Evolutionary conservation across 1,284 basidiomycete genomes (phyloP).

Genomic region (Apiotrichum sp.): DNA sequence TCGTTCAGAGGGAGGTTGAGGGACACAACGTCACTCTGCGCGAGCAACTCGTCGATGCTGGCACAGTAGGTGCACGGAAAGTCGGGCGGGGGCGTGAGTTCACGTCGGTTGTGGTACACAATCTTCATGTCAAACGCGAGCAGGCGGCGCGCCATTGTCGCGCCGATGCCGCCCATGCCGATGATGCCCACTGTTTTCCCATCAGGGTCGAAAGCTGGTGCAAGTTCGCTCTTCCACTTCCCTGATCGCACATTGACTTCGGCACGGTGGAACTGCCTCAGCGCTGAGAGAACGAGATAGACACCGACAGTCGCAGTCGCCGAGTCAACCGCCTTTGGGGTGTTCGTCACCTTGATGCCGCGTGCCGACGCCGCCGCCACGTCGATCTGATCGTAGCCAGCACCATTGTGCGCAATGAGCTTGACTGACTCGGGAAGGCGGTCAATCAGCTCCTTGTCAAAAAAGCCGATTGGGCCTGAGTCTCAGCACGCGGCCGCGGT

Average conservation of each 20-base stretch:
- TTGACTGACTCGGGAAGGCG: constrained; percentile 62
- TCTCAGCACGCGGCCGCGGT: constrained; percentile 59
- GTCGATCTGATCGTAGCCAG: constrained; percentile 83
- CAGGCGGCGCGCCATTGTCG: constrained; percentile 41
- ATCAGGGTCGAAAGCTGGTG: constrained; percentile 65
- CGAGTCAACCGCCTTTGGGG: constrained; percentile 83
- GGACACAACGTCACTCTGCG: constrained; percentile 66
- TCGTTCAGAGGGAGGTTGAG: constrained; percentile 53
- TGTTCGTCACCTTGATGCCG: constrained; percentile 82
- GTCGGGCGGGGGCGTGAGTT: constrained; percentile 55
- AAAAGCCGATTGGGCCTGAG: constrained; percentile 57
- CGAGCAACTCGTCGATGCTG: constrained; percentile 63
- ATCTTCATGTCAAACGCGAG: constrained; percentile 62
- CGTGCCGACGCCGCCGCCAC: constrained; percentile 64
- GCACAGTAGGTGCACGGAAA: constrained; percentile 68
- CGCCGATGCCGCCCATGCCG: constrained; percentile 83
- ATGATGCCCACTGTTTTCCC: constrained; percentile 75
- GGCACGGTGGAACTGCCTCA: constrained; percentile 67
- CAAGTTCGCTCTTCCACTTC: constrained; percentile 56
- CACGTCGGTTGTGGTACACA: constrained; percentile 71
- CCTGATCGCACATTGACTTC: constrained; percentile 60
- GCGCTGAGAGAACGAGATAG: constrained; percentile 74
- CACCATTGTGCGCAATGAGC: constrained; percentile 89
- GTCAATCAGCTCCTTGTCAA: constrained; percentile 69
- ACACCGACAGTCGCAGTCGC: constrained; percentile 84